Evolutionary conservation across 2,329 filamentous ascomycete genomes (phyloP).

Genomic region (Aureobasidium sp.): DNA sequence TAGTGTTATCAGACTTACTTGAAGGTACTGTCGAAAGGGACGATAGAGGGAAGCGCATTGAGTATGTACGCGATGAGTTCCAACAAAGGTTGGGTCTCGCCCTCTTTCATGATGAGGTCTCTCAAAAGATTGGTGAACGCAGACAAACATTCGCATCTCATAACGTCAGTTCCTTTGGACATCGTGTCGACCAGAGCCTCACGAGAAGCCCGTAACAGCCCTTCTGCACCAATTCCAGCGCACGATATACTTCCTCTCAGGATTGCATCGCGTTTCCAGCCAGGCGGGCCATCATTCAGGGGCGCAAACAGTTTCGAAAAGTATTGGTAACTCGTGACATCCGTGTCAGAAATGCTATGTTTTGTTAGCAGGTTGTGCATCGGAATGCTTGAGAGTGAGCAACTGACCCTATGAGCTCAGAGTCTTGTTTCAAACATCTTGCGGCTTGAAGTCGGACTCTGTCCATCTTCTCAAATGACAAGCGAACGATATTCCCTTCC

Average conservation of each 20-base stretch:
- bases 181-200: conserved; percentile 51
- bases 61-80: conserved; percentile 69
- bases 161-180: conserved; percentile 12
- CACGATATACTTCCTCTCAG: conserved; percentile 64
- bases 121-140: conserved; percentile 21
- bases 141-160: conserved; percentile 20
- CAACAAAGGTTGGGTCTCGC: conserved; percentile 36
- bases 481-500: conserved; percentile 44
- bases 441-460: conserved; percentile 68
- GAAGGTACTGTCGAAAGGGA: conserved; percentile 38
- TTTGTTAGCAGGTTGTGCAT: not conserved
- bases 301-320: conserved; percentile 50
- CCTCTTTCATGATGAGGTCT: not conserved
- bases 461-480: conserved; percentile 85
- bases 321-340: conserved; percentile 54
- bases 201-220: conserved; percentile 62
- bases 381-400: not conserved
- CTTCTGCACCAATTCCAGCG: conserved; percentile 70
- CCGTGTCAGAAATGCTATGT: not conserved
- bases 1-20: conserved; percentile 38
- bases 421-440: conserved; percentile 9
- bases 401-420: not conserved
- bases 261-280: conserved; percentile 39
- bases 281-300: conserved; percentile 29
- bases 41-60: conserved; percentile 28